Conservation (phyloP, 2,329 filamentous ascomycete genomes). For the Claviceps sp. region DNA sequence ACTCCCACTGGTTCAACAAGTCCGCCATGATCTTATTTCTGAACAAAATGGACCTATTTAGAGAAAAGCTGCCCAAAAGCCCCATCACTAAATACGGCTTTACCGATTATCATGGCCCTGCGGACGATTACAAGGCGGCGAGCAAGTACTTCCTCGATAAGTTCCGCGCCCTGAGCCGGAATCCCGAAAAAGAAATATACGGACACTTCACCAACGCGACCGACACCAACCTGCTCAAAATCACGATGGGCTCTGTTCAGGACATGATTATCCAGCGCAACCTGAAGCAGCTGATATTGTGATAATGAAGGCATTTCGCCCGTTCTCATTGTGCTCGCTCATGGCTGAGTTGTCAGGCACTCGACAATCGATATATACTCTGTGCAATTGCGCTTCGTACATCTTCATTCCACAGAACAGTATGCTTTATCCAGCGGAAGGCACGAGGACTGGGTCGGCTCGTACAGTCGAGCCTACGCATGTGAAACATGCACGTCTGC, state of each 20-base stretch:
- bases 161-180: slow-evolving; percentile 63
- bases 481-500: background rate
- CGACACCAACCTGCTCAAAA: slow-evolving; percentile 64
- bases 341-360: background rate
- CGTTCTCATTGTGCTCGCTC: background rate
- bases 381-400: no score
- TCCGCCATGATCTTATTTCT: slow-evolving; percentile 74
- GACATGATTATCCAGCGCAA: slow-evolving; percentile 82
- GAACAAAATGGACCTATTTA: slow-evolving; percentile 81
- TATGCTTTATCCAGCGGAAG: no score
- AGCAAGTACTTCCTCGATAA: slow-evolving; percentile 74
- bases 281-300: slow-evolving; percentile 57
- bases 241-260: slow-evolving; percentile 75
- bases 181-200: slow-evolving; percentile 49
- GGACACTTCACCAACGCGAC: slow-evolving; percentile 50
- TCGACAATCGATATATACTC: no score
- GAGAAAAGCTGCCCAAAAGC: slow-evolving; percentile 56
- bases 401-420: no score
- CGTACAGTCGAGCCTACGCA: background rate
- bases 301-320: slow-evolving; percentile 5
- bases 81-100: slow-evolving; percentile 63
- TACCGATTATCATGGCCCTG: slow-evolving; percentile 62
- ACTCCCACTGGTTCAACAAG: slow-evolving; percentile 75
- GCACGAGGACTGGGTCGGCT: background rate
- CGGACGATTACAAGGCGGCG: slow-evolving; percentile 58